phyloP scores from a whole-genome alignment of 495 filamentous ascomycete genomes.

The Penicillium canescens region DNA sequence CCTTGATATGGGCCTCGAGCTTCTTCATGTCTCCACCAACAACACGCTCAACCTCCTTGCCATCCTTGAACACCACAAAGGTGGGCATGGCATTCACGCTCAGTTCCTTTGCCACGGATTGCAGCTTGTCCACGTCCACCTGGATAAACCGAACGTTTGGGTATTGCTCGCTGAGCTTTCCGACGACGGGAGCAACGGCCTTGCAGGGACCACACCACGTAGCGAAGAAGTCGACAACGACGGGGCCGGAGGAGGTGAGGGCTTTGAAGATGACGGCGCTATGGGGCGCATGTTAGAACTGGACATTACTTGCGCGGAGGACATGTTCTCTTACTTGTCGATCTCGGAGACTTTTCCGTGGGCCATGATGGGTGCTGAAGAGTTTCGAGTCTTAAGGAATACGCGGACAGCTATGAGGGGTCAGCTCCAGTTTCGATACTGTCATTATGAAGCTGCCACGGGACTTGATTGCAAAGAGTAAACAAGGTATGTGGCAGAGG shows the following conservation, averaged over 20 bases:
- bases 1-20: conserved; percentile 45
- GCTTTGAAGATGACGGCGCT: conserved; percentile 33
- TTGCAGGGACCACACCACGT: conserved; percentile 33
- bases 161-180: conserved; percentile 39
- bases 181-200: conserved; percentile 27
- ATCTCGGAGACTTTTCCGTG: conserved; percentile 31
- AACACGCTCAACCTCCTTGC: conserved; percentile 55
- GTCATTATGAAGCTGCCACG: no score
- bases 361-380: conserved; percentile 17
- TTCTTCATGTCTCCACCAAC: conserved; percentile 72
- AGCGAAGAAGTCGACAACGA: conserved; percentile 30
- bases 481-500: no score
- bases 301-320: not conserved
- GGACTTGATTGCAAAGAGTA: not conserved
- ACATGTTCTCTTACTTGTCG: conserved; percentile 23
- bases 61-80: conserved; percentile 77
- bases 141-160: conserved; percentile 71
- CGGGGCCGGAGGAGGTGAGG: conserved; percentile 25
- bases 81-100: conserved; percentile 89
- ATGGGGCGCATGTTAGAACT: conserved; percentile 10
- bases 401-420: conserved; percentile 17
- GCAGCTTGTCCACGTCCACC: conserved; percentile 81
- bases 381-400: conserved; percentile 14
- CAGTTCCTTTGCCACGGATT: conserved; percentile 69
- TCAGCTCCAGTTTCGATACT: conserved; percentile 5